Evolutionary conservation across 352 stramenopile species (phyloP).

Genomic region (Phytopythium sindhum): DNA sequence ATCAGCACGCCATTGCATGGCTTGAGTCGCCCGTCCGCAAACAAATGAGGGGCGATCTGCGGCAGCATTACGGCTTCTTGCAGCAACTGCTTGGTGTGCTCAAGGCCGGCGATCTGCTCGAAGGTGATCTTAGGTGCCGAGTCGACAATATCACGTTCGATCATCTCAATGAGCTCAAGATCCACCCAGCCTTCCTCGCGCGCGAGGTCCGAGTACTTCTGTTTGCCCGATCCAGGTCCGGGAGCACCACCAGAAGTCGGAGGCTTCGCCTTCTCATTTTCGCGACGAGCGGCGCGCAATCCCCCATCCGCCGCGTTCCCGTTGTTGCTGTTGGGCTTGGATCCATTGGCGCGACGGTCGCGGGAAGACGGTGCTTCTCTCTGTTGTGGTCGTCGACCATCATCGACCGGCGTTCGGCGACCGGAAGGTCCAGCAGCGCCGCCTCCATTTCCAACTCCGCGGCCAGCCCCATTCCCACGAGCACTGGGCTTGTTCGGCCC

Average conservation of each 20-base stretch:
- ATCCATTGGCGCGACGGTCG: slow-evolving; percentile 5
- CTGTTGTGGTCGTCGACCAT: slow-evolving; percentile 32
- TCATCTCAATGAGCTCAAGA: slow-evolving; percentile 81
- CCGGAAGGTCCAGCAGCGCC: slow-evolving; percentile 33
- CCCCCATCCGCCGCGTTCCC: slow-evolving; percentile 34
- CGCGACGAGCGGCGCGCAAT: slow-evolving; percentile 37
- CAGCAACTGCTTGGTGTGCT: slow-evolving; percentile 80
- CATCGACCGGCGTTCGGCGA: slow-evolving; percentile 52
- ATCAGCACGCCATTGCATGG: slow-evolving; percentile 82
- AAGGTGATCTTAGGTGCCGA: slow-evolving; percentile 67
- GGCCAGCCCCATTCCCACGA: background rate
- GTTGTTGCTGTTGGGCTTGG: slow-evolving; percentile 18
- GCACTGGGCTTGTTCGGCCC: background rate
- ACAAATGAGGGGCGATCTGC: slow-evolving; percentile 81
- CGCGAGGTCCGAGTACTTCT: slow-evolving; percentile 78
- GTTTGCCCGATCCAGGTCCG: slow-evolving; percentile 23
- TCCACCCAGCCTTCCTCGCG: slow-evolving; percentile 72
- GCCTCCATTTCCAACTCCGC: slow-evolving; percentile 7
- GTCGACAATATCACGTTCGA: slow-evolving; percentile 86
- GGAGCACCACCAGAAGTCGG: background rate
- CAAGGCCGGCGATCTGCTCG: slow-evolving; percentile 69
- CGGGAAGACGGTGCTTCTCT: slow-evolving; percentile 30
- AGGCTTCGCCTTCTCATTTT: slow-evolving; percentile 25
- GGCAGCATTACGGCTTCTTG: slow-evolving; percentile 86
- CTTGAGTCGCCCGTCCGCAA: slow-evolving; percentile 75